phyloP scores from a whole-genome alignment of 129 eudicot genomes.

The Mikania micrantha region DNA sequence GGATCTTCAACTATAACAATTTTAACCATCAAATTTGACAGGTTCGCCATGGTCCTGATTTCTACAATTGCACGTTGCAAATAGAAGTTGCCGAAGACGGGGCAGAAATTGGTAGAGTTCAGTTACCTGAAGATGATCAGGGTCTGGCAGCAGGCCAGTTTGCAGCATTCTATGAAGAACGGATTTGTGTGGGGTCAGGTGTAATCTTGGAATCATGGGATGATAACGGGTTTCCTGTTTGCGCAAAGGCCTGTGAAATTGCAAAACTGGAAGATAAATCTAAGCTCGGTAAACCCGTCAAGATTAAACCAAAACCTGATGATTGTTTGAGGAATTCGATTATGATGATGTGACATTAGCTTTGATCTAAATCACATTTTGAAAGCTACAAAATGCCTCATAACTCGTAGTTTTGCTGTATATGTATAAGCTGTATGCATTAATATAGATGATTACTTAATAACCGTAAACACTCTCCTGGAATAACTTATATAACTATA shows the following conservation, averaged over 20 bases:
- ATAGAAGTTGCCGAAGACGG: constrained; percentile 44
- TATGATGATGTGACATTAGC: constrained; percentile 13
- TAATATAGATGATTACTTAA: neutral
- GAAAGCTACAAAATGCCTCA: neutral
- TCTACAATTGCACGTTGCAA: constrained; percentile 54
- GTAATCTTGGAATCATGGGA: constrained; percentile 96
- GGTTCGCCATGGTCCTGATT: constrained; percentile 97
- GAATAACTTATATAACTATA: too few species aligned
- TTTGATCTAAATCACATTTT: neutral
- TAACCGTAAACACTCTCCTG: neutral
- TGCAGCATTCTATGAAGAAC: constrained; percentile 73
- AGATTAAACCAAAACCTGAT: constrained; percentile 50
- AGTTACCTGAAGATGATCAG: constrained; percentile 79
- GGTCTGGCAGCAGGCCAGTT: constrained; percentile 98
- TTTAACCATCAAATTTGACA: constrained; percentile 6
- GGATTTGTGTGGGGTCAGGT: constrained; percentile 83
- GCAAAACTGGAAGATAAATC: constrained; percentile 78
- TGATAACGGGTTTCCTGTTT: constrained; percentile 72
- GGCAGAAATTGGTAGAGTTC: constrained; percentile 60
- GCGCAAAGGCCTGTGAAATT: constrained; percentile 70
- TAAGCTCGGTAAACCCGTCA: constrained; percentile 87
- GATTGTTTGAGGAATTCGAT: constrained; percentile 15
- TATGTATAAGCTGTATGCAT: constrained; percentile 18
- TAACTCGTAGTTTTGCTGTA: neutral
- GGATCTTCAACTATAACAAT: neutral